phyloP scores from a whole-genome alignment of 805 yeast genomes.

The Yarrowia deformans region DNA sequence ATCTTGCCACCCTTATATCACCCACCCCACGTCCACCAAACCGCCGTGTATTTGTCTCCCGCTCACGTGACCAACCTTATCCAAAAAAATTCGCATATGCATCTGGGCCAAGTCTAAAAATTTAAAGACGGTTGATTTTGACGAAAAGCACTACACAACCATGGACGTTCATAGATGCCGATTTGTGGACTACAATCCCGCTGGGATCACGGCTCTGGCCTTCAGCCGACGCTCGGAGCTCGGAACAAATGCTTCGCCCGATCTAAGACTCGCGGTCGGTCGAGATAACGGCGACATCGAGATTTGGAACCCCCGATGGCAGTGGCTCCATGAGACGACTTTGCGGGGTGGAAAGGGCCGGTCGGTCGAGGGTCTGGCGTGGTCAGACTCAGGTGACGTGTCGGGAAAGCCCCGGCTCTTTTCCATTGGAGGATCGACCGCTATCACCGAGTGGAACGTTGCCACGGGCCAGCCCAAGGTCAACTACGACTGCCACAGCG shows the following conservation, averaged over 20 bases:
- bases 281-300: conserved; percentile 95
- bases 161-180: conserved; percentile 91
- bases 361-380: conserved; percentile 86
- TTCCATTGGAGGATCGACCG: conserved; percentile 93
- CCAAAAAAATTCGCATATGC: conserved; percentile 27
- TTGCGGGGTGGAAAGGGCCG: conserved; percentile 83
- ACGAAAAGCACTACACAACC: not conserved
- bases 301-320: conserved; percentile 76
- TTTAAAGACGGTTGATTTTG: no score
- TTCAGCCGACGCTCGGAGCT: conserved; percentile 62
- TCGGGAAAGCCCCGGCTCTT: conserved; percentile 68
- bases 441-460: conserved; percentile 91
- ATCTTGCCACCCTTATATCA: no score
- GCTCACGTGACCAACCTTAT: not conserved
- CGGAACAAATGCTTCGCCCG: conserved; percentile 50
- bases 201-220: conserved; percentile 78
- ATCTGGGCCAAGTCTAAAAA: not conserved
- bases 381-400: conserved; percentile 64
- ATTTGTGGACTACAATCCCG: conserved; percentile 88
- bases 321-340: conserved; percentile 77
- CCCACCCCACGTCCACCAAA: not conserved
- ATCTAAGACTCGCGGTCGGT: conserved; percentile 83
- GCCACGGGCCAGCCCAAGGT: conserved; percentile 71
- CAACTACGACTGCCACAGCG: conserved; percentile 89
- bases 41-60: not conserved